Evolutionary conservation across 1,284 basidiomycete genomes (phyloP).

Genomic region (Ganoderma resinaceum): DNA sequence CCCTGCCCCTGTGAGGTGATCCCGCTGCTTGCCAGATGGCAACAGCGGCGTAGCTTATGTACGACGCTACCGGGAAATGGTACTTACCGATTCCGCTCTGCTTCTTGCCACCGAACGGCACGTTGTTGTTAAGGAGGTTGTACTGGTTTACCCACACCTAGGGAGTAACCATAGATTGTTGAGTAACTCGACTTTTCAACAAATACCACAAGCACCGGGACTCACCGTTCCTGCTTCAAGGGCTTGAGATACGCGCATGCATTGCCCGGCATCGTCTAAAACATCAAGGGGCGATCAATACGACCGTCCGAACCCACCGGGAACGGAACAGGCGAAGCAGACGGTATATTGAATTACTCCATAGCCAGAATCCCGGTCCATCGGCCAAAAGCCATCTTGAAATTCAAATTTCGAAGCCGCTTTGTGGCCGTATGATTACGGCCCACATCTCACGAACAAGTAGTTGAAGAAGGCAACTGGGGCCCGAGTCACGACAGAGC

Average conservation of each 20-base stretch:
- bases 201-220: slow-evolving; percentile 8
- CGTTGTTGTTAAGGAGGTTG: slow-evolving; percentile 80
- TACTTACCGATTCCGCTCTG: slow-evolving; percentile 71
- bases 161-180: not conserved
- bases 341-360: not conserved
- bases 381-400: not conserved
- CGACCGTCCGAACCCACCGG: not conserved
- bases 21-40: slow-evolving; percentile 27
- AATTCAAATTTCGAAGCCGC: not conserved
- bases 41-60: slow-evolving; percentile 15
- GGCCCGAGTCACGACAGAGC: not conserved
- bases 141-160: slow-evolving; percentile 93
- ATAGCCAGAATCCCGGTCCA: too few species aligned
- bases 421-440: not conserved
- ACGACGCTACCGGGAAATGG: slow-evolving; percentile 3
- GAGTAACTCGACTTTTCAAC: too few species aligned
- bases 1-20: slow-evolving; percentile 24
- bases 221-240: slow-evolving; percentile 87
- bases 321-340: not conserved
- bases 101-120: slow-evolving; percentile 95
- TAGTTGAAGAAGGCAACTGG: not conserved
- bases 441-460: not conserved
- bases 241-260: slow-evolving; percentile 82
- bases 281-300: slow-evolving; percentile 5
- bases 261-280: slow-evolving; percentile 84